Conservation (phyloP, 2,329 filamentous ascomycete species). For the Beauveria rudraprayagi region DNA sequence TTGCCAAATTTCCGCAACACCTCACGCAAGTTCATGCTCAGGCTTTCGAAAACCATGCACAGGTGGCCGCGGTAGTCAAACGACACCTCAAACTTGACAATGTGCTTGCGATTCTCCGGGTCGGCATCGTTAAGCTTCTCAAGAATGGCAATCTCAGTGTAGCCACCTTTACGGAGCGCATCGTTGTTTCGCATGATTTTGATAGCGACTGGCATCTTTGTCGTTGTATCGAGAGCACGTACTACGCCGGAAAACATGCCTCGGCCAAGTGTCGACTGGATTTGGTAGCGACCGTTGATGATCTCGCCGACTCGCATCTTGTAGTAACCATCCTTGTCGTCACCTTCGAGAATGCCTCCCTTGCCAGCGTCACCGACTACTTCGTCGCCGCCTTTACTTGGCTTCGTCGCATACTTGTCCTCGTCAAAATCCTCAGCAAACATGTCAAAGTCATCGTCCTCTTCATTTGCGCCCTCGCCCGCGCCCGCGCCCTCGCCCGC, state of each 20-base stretch:
- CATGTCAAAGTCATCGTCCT: slow-evolving; percentile 75
- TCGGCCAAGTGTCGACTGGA: slow-evolving; percentile 79
- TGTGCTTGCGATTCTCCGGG: slow-evolving; percentile 80
- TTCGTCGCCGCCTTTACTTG: slow-evolving; percentile 34
- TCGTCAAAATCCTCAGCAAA: slow-evolving; percentile 75
- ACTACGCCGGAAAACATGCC: slow-evolving; percentile 98
- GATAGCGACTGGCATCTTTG: slow-evolving; percentile 75
- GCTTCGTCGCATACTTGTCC: slow-evolving; percentile 52
- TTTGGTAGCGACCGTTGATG: slow-evolving; percentile 79
- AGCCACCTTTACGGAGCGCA: slow-evolving; percentile 80
- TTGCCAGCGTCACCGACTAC: slow-evolving; percentile 54
- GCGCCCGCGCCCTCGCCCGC: slow-evolving; percentile 27
- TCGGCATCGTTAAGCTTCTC: slow-evolving; percentile 81
- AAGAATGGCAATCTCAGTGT: slow-evolving; percentile 90
- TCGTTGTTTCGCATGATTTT: slow-evolving; percentile 98
- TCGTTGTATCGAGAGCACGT: slow-evolving; percentile 70
- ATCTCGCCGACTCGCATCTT: slow-evolving; percentile 89
- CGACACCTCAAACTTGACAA: slow-evolving; percentile 76
- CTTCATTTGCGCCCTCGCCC: slow-evolving; percentile 30
- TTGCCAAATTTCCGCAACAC: slow-evolving; percentile 93
- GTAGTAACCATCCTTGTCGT: slow-evolving; percentile 94
- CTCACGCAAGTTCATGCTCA: slow-evolving; percentile 87
- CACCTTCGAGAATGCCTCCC: slow-evolving; percentile 79
- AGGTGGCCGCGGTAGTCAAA: slow-evolving; percentile 95
- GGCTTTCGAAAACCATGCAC: slow-evolving; percentile 94